A percentile compares a stretch with the other conserved stretches of the same genome.
Evolutionary conservation across 306 rosid species (phyloP).

Genomic region (Fagus crenata): DNA sequence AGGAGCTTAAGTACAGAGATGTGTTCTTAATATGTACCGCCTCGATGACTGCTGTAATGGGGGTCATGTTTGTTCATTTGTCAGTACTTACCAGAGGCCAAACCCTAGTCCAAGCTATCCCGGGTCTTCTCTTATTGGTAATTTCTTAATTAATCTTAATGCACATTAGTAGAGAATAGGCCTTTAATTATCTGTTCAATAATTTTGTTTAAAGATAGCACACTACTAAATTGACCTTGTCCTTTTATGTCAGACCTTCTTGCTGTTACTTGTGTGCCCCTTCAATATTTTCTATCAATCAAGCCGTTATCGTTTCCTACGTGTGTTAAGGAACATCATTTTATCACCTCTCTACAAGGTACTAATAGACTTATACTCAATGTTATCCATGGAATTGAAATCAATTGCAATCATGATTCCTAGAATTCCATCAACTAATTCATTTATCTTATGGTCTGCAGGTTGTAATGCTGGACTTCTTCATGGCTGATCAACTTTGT

Average conservation of each 20-base stretch:
- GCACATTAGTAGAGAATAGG: background rate
- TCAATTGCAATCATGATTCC: background rate
- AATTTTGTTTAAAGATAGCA: background rate
- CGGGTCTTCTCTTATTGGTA: conserved; percentile 87
- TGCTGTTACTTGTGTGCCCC: conserved; percentile 71
- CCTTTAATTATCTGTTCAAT: background rate
- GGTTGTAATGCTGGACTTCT: conserved; percentile 99
- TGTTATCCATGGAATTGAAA: background rate
- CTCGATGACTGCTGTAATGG: conserved; percentile 73
- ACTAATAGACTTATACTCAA: background rate
- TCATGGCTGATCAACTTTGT: conserved; percentile 99
- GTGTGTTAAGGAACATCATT: conserved; percentile 82
- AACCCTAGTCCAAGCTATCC: conserved; percentile 73
- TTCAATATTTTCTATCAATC: conserved; percentile 74
- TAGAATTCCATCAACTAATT: background rate
- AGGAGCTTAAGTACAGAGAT: conserved; percentile 86
- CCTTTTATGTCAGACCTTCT: conserved; percentile 52
- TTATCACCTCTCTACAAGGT: conserved; percentile 97
- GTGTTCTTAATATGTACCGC: conserved; percentile 78
- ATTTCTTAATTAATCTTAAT: conserved; percentile 6
- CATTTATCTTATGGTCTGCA: conserved; percentile 23
- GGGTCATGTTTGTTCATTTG: conserved; percentile 82
- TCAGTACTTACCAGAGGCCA: conserved; percentile 69
- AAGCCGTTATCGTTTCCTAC: conserved; percentile 72
- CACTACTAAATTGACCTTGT: conserved; percentile 9